Conservation (phyloP, 805 yeast genomes). For the Citeromyces matritensis region DNA sequence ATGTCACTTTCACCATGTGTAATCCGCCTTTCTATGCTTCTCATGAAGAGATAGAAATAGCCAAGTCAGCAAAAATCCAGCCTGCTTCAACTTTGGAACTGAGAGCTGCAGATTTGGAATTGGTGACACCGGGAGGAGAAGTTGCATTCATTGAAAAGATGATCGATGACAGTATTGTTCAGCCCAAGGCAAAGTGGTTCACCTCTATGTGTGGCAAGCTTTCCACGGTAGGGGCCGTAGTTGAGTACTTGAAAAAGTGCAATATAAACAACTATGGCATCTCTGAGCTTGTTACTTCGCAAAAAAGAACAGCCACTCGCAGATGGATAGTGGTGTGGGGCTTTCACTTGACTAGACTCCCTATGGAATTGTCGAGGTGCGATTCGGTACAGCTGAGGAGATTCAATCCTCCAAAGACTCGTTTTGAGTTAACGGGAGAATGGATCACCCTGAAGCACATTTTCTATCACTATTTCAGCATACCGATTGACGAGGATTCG, state of each 20-base stretch:
- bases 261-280: conserved; percentile 13
- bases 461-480: background rate
- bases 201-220: conserved; percentile 15
- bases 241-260: conserved; percentile 2
- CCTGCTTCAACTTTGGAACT: conserved; percentile 7
- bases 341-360: conserved; percentile 5
- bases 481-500: background rate
- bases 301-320: conserved; percentile 8
- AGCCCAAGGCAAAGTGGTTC: conserved; percentile 16
- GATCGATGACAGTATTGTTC: conserved; percentile 15
- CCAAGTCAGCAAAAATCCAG: conserved; percentile 8
- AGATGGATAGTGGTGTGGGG: conserved; percentile 25
- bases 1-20: conserved; percentile 21
- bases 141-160: conserved; percentile 18
- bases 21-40: conserved; percentile 38
- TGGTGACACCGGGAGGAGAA: conserved; percentile 32
- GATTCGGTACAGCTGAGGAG: background rate
- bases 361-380: conserved; percentile 1
- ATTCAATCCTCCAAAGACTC: conserved; percentile 1
- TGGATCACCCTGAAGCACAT: no score
- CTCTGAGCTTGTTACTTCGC: conserved; percentile 13
- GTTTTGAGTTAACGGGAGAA: background rate
- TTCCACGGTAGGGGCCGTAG: conserved; percentile 5
- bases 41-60: conserved; percentile 14
- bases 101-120: conserved; percentile 18